Evolutionary conservation across 495 filamentous ascomycete genomes (phyloP), one percentile per base, ranked within the genome.

Genomic region (Penicilliopsis zonata): DNA sequence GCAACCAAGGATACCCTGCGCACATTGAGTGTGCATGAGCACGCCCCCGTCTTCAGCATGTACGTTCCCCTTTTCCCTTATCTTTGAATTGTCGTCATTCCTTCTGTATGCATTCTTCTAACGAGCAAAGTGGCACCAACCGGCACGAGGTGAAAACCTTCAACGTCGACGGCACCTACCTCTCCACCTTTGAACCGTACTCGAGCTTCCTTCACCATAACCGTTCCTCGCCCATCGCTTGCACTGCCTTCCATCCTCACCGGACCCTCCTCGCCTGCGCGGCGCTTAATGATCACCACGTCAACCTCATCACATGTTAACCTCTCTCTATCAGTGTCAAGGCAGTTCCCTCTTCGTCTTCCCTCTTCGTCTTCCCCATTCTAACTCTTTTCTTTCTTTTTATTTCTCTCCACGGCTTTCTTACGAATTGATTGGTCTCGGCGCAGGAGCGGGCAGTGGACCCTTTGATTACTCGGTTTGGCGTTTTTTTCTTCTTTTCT

Each of bases 31-130:
- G 85, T 90, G 15, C 90, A 99, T 57, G 90, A 99, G 53, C 92
- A 96, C 58, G 75, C 93, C 28, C 90, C 90, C 18, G 87, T 99
- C 5, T 93, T 96, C 65, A 85, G 85, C 46, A 76, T 87, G 86
- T 94, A 82, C 60, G 82, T 76, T 17, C 29, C 5, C 12, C 13
- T 15, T 12, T 28, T n/a, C 43, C 18, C 17, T 26, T 14, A 31
- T 22, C 28, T 13, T 28, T 12, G 5, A 5, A 9, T 19, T 23
- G 12, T 19, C 29, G 28, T 25, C 32, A 27, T 16, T 33, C 6
- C 16, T 5, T 20, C 9, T 23, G 18, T 34, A n/a, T n/a, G 18
- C 20, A 4, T 28, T 18, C 6, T 3, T 24, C 12, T 5, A 16
- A 37, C 26, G 13, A 13, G 18, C 7, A n/a, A 24, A 94, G 86